Evolutionary conservation across 495 filamentous ascomycete species (phyloP).

Genomic region (Penicillium cataractarum): DNA sequence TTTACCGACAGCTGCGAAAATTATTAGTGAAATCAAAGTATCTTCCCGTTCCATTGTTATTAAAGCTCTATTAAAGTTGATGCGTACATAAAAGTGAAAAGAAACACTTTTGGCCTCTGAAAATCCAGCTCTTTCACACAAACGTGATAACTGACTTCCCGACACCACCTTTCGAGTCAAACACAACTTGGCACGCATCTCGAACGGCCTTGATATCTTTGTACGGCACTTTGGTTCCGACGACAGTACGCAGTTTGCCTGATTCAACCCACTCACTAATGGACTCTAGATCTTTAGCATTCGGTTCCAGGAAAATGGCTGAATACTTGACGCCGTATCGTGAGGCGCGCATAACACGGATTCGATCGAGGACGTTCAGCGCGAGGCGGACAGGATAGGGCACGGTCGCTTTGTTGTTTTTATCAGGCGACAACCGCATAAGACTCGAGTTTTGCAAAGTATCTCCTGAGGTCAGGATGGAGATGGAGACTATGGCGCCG

Average conservation of each 20-base stretch:
- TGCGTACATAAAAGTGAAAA: neutral
- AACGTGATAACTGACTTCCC: constrained; percentile 55
- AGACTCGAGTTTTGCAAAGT: constrained; percentile 22
- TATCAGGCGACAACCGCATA: constrained; percentile 21
- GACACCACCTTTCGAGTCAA: constrained; percentile 54
- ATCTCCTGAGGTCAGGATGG: constrained; percentile 19
- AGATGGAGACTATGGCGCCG: constrained; percentile 16
- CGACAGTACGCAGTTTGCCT: constrained; percentile 49
- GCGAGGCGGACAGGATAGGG: constrained; percentile 36
- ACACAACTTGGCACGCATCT: constrained; percentile 49
- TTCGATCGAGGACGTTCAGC: constrained; percentile 39
- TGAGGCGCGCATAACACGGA: constrained; percentile 33
- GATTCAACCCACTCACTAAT: constrained; percentile 46
- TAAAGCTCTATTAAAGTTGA: neutral
- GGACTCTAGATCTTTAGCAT: constrained; percentile 45
- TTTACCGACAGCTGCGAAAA: neutral
- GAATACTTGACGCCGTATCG: constrained; percentile 44
- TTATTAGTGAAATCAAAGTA: neutral
- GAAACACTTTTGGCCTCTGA: neutral
- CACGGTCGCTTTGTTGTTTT: constrained; percentile 34
- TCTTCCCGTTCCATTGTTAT: neutral
- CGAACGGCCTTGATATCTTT: constrained; percentile 51
- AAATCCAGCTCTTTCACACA: neutral
- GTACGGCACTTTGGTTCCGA: constrained; percentile 44
- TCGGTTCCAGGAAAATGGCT: constrained; percentile 42